These are phyloP conservation scores for Stellera chamaejasme DNA, from an alignment of 345 rosid genomes.

Conservation along the genomic window DNA sequence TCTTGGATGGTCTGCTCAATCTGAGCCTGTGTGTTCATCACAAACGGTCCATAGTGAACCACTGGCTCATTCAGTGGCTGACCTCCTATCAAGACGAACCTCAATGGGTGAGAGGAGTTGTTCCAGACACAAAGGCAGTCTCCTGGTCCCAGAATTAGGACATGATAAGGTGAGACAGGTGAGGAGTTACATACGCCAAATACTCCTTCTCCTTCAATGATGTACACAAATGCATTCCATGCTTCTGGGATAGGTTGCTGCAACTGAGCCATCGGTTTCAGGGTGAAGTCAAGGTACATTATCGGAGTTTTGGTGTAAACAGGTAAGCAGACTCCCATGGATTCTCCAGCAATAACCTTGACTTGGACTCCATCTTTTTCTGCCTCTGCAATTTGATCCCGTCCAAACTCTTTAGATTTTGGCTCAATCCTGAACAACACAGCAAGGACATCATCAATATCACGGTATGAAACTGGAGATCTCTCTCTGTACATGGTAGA, in stretches of 20 bases:
- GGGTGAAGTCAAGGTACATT: slow-evolving; percentile 67
- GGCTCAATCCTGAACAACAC: slow-evolving; percentile 65
- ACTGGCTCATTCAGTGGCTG: slow-evolving; percentile 72
- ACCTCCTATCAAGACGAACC: slow-evolving; percentile 66
- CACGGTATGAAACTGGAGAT: too few relatives aligned
- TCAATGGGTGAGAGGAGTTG: slow-evolving; percentile 29
- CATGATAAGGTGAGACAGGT: slow-evolving; percentile 33
- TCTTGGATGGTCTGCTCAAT: slow-evolving; percentile 74
- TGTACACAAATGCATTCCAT: slow-evolving; percentile 66
- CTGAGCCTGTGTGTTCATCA: slow-evolving; percentile 80
- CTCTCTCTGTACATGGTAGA: too few relatives aligned
- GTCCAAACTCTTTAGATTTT: slow-evolving; percentile 51
- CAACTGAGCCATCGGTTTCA: slow-evolving; percentile 43
- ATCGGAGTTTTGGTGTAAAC: slow-evolving; percentile 82
- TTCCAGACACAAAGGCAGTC: slow-evolving; percentile 72
- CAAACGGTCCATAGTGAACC: slow-evolving; percentile 78
- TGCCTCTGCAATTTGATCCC: slow-evolving; percentile 44
- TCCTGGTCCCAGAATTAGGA: slow-evolving; percentile 48
- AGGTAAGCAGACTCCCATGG: slow-evolving; percentile 66
- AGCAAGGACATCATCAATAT: too few relatives aligned
- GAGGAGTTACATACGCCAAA: slow-evolving; percentile 37
- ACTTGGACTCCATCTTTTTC: slow-evolving; percentile 63
- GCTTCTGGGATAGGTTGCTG: slow-evolving; percentile 54
- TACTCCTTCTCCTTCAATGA: slow-evolving; percentile 64
- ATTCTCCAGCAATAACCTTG: slow-evolving; percentile 67